Evolutionary conservation across 2,329 filamentous ascomycete species (phyloP).

Genomic region (Ceratocystis variospora): DNA sequence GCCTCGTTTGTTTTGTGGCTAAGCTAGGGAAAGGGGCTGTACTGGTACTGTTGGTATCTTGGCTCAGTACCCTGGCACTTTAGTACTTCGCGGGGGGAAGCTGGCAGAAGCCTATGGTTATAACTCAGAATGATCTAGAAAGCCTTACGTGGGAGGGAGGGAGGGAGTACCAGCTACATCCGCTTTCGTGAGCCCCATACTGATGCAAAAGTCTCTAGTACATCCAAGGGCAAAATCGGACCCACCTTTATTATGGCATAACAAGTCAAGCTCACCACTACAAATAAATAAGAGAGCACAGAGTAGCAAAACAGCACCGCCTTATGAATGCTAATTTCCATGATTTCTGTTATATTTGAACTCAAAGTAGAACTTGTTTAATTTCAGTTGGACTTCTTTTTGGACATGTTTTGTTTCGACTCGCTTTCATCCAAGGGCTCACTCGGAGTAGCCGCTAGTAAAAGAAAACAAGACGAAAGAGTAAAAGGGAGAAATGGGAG

Average conservation of each 20-base stretch:
- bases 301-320: background rate
- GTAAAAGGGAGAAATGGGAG: background rate
- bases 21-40: background rate
- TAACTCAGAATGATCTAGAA: background rate
- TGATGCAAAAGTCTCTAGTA: background rate
- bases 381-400: background rate
- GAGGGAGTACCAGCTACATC: conserved; percentile 10
- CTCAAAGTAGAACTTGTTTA: background rate
- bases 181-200: background rate
- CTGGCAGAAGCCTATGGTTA: background rate
- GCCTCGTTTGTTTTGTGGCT: background rate
- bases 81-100: background rate
- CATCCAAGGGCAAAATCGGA: background rate
- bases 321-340: background rate
- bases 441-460: conserved; percentile 1
- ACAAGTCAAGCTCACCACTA: background rate
- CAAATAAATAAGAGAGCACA: background rate
- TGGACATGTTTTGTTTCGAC: background rate
- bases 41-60: background rate
- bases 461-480: background rate
- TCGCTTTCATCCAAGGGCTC: background rate
- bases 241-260: background rate
- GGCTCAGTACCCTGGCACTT: background rate
- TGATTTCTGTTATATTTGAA: background rate
- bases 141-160: background rate